These are phyloP conservation scores for Xylaria sp. DNA, from an alignment of 2,329 filamentous ascomycete genomes.

Conservation along the genomic window DNA sequence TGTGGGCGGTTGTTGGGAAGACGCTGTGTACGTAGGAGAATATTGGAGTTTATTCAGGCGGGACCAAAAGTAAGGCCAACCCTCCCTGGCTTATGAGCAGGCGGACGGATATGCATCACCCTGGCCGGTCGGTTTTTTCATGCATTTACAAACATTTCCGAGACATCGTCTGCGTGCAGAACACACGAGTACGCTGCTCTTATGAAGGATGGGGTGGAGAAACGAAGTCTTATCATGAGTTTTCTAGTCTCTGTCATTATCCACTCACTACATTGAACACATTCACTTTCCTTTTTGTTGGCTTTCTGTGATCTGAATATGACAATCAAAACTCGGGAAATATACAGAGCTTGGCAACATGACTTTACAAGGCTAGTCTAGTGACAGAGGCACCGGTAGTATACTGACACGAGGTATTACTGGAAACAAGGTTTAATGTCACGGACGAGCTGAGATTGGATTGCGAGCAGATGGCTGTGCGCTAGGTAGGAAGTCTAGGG, in stretches of 20 bases:
- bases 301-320: neutral
- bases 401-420: neutral
- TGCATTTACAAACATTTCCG: constrained; percentile 25
- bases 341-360: neutral
- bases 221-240: constrained; percentile 12
- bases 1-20: constrained; percentile 4
- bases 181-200: neutral
- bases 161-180: constrained; percentile 12
- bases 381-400: neutral
- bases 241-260: constrained; percentile 10
- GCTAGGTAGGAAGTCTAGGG: no score
- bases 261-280: constrained; percentile 19
- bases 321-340: neutral
- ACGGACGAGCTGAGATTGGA: neutral
- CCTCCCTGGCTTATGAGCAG: constrained; percentile 12
- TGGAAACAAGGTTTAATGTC: neutral
- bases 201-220: neutral
- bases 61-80: constrained; percentile 15
- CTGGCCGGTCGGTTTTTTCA: constrained; percentile 20
- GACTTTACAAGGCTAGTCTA: neutral
- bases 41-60: constrained; percentile 24
- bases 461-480: neutral
- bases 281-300: constrained; percentile 1
- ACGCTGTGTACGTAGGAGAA: constrained; percentile 7
- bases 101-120: constrained; percentile 23